Conservation (phyloP, 2,329 filamentous ascomycete species). For the Hypoxylon sp. region DNA sequence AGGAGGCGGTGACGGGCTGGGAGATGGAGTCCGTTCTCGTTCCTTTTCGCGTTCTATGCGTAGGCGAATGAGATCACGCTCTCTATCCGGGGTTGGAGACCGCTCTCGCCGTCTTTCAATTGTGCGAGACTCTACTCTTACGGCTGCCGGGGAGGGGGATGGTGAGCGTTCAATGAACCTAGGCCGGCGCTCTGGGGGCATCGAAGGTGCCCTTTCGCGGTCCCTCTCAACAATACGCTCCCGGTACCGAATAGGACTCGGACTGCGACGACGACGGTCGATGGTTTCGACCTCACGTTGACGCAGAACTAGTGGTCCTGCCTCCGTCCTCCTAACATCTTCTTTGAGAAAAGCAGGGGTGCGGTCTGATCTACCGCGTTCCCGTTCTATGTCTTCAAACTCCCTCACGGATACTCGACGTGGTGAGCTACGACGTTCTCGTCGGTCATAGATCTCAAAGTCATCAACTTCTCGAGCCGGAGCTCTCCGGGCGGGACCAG, state of each 20-base stretch:
- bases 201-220: constrained; percentile 60
- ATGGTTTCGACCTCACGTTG: constrained; percentile 69
- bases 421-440: constrained; percentile 46
- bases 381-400: constrained; percentile 58
- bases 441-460: constrained; percentile 48
- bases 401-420: constrained; percentile 52
- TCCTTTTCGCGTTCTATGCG: constrained; percentile 64
- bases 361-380: constrained; percentile 61
- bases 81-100: constrained; percentile 57
- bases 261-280: constrained; percentile 63
- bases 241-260: constrained; percentile 59
- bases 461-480: constrained; percentile 51
- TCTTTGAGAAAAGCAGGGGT: constrained; percentile 68
- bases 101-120: constrained; percentile 52
- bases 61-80: constrained; percentile 63
- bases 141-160: constrained; percentile 49
- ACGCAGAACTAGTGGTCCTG: constrained; percentile 68
- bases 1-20: constrained; percentile 67
- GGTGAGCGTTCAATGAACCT: constrained; percentile 61
- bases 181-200: constrained; percentile 56
- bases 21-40: constrained; percentile 61
- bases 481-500: constrained; percentile 50
- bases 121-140: constrained; percentile 49
- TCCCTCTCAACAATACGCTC: constrained; percentile 63
- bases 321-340: constrained; percentile 63